These are phyloP conservation scores for Hansenula anomala DNA, from an alignment of 1,139 yeast genomes.

Conservation along the genomic window DNA sequence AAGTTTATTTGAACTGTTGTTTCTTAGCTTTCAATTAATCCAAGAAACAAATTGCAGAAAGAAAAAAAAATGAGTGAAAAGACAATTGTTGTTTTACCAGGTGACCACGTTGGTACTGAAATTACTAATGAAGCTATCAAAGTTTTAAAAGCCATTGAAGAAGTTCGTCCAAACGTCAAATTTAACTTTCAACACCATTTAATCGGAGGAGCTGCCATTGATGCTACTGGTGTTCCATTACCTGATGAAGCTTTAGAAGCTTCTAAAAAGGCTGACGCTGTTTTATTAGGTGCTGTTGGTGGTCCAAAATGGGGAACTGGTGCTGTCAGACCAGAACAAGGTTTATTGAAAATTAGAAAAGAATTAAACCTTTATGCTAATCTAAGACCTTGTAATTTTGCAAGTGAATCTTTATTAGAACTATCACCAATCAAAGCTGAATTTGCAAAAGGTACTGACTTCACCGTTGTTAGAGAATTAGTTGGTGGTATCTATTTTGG, in stretches of 20 bases:
- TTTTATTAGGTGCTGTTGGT: slow-evolving; percentile 94
- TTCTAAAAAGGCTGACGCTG: slow-evolving; percentile 89
- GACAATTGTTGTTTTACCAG: slow-evolving; percentile 83
- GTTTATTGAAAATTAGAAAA: slow-evolving; percentile 87
- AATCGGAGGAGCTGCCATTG: slow-evolving; percentile 98
- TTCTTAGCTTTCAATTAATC: too few relatives aligned
- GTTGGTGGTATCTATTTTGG: slow-evolving; percentile 99
- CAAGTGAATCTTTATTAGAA: slow-evolving; percentile 77
- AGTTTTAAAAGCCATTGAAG: slow-evolving; percentile 74
- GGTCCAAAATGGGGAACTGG: slow-evolving; percentile 98
- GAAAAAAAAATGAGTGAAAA: slow-evolving; percentile 31
- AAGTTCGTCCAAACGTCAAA: slow-evolving; percentile 54
- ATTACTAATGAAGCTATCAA: slow-evolving; percentile 86
- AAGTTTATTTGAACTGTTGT: too few relatives aligned
- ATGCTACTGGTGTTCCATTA: slow-evolving; percentile 89
- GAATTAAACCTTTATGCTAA: slow-evolving; percentile 93
- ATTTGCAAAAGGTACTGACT: slow-evolving; percentile 83
- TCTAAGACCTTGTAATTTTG: slow-evolving; percentile 93
- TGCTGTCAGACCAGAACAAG: slow-evolving; percentile 93
- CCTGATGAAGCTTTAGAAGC: slow-evolving; percentile 85
- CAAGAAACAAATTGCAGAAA: too few relatives aligned
- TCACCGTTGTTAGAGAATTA: slow-evolving; percentile 89
- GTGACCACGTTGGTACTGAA: slow-evolving; percentile 96
- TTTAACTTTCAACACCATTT: slow-evolving; percentile 79
- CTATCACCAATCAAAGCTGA: slow-evolving; percentile 85